A percentile compares a stretch with the other conserved stretches of the same genome.
These are phyloP conservation scores for Russula sp. DNA, from an alignment of 768 basidiomycete species.

Conservation along the genomic window DNA sequence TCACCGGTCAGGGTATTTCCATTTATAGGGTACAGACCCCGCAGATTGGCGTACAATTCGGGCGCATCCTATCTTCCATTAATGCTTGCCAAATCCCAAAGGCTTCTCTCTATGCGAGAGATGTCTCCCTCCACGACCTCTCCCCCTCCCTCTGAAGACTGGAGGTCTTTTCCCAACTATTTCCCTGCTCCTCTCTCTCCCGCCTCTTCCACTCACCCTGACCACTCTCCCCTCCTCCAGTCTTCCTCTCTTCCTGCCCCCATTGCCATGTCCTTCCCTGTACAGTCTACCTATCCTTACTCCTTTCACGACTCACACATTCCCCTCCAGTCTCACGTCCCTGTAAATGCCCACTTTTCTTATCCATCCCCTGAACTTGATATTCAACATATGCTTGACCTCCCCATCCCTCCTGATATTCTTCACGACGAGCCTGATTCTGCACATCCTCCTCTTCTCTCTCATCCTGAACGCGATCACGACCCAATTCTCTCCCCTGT, in stretches of 20 bases:
- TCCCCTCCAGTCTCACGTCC: conserved; percentile 19
- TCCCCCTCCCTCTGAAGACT: background rate
- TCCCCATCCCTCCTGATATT: conserved; percentile 19
- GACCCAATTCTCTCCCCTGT: conserved; percentile 26
- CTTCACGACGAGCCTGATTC: conserved; percentile 19
- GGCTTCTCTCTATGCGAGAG: conserved; percentile 14
- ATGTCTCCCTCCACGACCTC: conserved; percentile 24
- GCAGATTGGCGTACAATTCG: background rate
- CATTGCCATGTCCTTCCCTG: conserved; percentile 28
- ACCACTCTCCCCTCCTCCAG: conserved; percentile 14
- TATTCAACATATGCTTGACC: conserved; percentile 26
- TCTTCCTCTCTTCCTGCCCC: conserved; percentile 9
- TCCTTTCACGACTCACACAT: conserved; percentile 24
- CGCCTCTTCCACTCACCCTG: background rate
- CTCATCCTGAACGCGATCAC: conserved; percentile 25
- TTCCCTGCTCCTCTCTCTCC: conserved; percentile 12
- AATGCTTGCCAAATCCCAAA: too few relatives aligned
- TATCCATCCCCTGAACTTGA: conserved; percentile 26
- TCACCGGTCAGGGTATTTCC: conserved; percentile 1
- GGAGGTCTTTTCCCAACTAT: conserved; percentile 25
- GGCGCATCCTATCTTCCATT: too few relatives aligned
- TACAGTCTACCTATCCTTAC: conserved; percentile 25
- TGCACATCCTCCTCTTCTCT: conserved; percentile 11
- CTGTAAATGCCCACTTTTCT: conserved; percentile 12
- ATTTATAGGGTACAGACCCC: background rate